These are phyloP conservation scores for Penicillium sp. DNA, from an alignment of 2,329 filamentous ascomycete species.

Conservation along the genomic window DNA sequence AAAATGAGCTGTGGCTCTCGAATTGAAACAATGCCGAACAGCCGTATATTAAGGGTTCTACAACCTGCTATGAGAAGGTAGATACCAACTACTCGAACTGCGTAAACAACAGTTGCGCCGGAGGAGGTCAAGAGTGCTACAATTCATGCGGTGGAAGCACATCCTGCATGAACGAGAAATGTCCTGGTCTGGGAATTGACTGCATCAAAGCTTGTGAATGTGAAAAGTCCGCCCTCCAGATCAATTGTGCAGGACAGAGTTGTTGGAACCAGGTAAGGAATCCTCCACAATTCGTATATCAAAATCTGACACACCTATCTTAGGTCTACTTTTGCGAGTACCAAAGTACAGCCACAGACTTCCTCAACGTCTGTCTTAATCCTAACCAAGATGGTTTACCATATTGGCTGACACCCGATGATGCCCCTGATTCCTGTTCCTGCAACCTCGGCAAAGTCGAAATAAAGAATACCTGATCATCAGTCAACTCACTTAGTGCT, in stretches of 20 bases:
- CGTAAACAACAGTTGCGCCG: constrained; percentile 14
- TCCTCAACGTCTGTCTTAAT: constrained; percentile 1
- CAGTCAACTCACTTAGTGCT: background rate
- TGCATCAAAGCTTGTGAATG: constrained; percentile 19
- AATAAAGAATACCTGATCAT: background rate
- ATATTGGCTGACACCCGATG: constrained; percentile 17
- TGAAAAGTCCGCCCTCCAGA: constrained; percentile 1
- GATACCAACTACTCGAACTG: constrained; percentile 9
- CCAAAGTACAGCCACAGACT: constrained; percentile 6
- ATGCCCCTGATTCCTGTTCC: constrained; percentile 18
- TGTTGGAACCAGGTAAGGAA: constrained; percentile 8
- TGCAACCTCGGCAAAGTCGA: constrained; percentile 16
- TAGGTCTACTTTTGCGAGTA: constrained; percentile 14
- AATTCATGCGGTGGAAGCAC: constrained; percentile 8
- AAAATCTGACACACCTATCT: background rate
- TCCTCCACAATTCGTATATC: too few relatives aligned
- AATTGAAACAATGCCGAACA: too few relatives aligned
- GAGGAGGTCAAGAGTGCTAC: constrained; percentile 5
- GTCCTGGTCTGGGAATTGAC: constrained; percentile 10
- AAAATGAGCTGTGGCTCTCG: too few relatives aligned
- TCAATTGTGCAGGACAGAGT: constrained; percentile 13
- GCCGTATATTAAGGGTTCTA: too few relatives aligned
- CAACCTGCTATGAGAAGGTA: constrained; percentile 11
- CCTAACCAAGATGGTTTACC: constrained; percentile 10
- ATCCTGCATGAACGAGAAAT: constrained; percentile 9